Evolutionary conservation across 2,329 filamentous ascomycete genomes (phyloP).

Genomic region (Aspergillus caelatus): DNA sequence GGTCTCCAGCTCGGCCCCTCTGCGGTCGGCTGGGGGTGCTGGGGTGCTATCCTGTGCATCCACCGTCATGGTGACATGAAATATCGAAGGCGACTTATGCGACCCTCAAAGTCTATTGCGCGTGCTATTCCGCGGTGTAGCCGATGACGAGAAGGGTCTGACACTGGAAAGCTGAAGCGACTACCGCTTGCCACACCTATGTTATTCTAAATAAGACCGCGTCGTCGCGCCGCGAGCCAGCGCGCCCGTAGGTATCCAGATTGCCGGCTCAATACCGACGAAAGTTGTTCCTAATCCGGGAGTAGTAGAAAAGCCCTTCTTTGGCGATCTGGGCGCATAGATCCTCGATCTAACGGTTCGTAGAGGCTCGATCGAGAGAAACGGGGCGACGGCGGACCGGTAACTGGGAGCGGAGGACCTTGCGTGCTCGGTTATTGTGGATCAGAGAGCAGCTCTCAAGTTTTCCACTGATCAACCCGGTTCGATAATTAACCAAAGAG

Average conservation of each 20-base stretch:
- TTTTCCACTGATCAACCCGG: background rate
- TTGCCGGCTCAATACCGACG: slow-evolving; percentile 11
- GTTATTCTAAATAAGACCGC: slow-evolving; percentile 12
- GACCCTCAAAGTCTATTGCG: background rate
- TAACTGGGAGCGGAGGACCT: slow-evolving; percentile 1
- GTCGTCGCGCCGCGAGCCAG: slow-evolving; percentile 15
- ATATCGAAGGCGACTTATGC: background rate
- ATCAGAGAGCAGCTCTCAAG: background rate
- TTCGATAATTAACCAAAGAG: background rate
- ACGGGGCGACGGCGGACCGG: slow-evolving; percentile 8
- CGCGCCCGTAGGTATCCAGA: slow-evolving; percentile 18
- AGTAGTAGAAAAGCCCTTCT: slow-evolving; percentile 10
- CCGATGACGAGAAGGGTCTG: background rate
- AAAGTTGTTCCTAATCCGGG: slow-evolving; percentile 11
- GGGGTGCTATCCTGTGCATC: slow-evolving; percentile 39
- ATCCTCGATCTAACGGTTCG: slow-evolving; percentile 8
- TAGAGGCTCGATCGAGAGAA: slow-evolving; percentile 3
- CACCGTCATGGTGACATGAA: slow-evolving; percentile 37
- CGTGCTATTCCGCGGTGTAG: background rate
- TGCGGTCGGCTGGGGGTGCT: slow-evolving; percentile 40
- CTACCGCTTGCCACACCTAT: slow-evolving; percentile 11
- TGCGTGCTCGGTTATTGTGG: background rate
- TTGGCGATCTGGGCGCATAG: slow-evolving; percentile 22
- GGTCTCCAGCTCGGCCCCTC: slow-evolving; percentile 41
- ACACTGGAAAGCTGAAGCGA: slow-evolving; percentile 2